These are phyloP conservation scores for Striga hermonthica DNA, from an alignment of 305 asterid genomes.

Conservation along the genomic window DNA sequence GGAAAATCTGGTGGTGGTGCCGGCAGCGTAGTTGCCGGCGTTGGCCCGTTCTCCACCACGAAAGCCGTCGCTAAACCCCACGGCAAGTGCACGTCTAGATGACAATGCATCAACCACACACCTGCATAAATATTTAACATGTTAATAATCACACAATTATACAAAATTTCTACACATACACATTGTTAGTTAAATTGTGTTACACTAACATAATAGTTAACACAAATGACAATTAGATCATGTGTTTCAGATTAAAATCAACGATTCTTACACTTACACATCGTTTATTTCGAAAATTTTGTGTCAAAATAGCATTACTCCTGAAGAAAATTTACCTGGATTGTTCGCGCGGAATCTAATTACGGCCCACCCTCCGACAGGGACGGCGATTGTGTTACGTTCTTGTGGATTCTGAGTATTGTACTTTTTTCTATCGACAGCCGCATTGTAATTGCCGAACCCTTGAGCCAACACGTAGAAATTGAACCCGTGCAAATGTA, in stretches of 20 bases:
- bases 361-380: conserved; percentile 74
- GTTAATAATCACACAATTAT: neutral
- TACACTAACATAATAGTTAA: no score
- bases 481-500: conserved; percentile 66
- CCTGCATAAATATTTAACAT: conserved; percentile 29
- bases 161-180: no score
- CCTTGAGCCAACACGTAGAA: conserved; percentile 63
- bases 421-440: conserved; percentile 38
- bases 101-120: conserved; percentile 69
- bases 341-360: conserved; percentile 60
- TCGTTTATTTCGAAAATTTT: no score
- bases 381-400: conserved; percentile 64
- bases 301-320: no score
- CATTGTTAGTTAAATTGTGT: no score
- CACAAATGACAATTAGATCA: no score
- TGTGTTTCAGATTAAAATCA: no score
- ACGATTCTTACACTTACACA: no score
- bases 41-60: conserved; percentile 57
- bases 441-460: conserved; percentile 53
- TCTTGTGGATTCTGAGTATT: conserved; percentile 53
- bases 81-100: conserved; percentile 59
- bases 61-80: conserved; percentile 57
- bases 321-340: conserved; percentile 48
- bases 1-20: conserved; percentile 70
- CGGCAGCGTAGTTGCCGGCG: conserved; percentile 47